A percentile compares a stretch with the other conserved stretches of the same genome.
Conservation (phyloP, 345 rosid species). For the Arabidopsis suecica region DNA sequence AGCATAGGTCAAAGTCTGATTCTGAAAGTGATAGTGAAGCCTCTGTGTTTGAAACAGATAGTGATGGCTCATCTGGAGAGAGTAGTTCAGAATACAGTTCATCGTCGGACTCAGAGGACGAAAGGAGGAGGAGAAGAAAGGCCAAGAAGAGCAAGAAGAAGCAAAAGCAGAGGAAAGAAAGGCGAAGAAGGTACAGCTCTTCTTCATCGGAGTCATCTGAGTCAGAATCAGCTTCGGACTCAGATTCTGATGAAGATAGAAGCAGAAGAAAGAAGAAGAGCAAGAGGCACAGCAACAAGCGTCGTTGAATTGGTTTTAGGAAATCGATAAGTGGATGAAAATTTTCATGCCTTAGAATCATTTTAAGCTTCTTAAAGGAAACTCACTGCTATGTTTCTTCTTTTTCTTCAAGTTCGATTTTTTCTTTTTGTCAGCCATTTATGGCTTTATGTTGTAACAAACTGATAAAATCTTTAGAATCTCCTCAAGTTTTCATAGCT, state of each 20-base stretch:
- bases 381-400: conserved; percentile 14
- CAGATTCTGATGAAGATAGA: conserved; percentile 77
- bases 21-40: conserved; percentile 85
- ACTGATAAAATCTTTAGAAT: conserved; percentile 13
- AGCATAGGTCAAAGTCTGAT: conserved; percentile 67
- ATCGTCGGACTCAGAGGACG: conserved; percentile 84
- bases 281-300: conserved; percentile 66
- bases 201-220: conserved; percentile 84
- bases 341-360: conserved; percentile 7
- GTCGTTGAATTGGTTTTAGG: conserved; percentile 36
- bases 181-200: conserved; percentile 68
- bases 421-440: conserved; percentile 8
- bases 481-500: neutral
- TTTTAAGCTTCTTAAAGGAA: conserved; percentile 28
- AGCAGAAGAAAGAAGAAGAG: conserved; percentile 65
- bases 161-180: conserved; percentile 49
- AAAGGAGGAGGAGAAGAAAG: conserved; percentile 66
- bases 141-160: conserved; percentile 81
- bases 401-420: conserved; percentile 1
- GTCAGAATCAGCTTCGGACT: conserved; percentile 67
- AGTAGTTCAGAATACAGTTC: conserved; percentile 69
- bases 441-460: conserved; percentile 32
- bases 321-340: conserved; percentile 10
- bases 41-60: conserved; percentile 85
- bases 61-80: conserved; percentile 62